Conservation (phyloP, 768 basidiomycete species). For the Boletus rubropictus region DNA sequence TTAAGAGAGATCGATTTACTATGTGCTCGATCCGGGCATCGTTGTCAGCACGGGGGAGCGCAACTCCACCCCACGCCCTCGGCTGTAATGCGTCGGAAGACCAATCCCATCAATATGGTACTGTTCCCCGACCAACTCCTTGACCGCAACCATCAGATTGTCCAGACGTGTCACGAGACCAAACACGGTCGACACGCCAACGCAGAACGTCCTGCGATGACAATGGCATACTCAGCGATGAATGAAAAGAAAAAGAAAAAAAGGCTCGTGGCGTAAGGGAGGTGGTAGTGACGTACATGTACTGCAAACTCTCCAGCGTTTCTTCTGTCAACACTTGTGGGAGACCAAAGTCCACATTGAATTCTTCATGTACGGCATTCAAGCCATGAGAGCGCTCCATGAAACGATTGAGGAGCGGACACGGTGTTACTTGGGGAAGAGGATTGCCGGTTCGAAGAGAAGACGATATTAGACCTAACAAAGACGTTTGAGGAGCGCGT, state of each 20-base stretch:
- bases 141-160: constrained; percentile 71
- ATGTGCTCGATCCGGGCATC: neutral
- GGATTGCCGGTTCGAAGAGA: constrained; percentile 68
- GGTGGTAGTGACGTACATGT: constrained; percentile 50
- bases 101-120: constrained; percentile 77
- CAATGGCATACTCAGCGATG: neutral
- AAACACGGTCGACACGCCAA: constrained; percentile 66
- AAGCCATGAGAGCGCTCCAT: constrained; percentile 49
- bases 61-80: constrained; percentile 26
- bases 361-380: constrained; percentile 63
- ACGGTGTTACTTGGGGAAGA: constrained; percentile 83
- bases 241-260: too few species aligned
- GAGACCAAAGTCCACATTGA: constrained; percentile 70
- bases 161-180: constrained; percentile 70
- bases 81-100: constrained; percentile 19
- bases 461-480: constrained; percentile 66
- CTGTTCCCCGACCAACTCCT: constrained; percentile 83
- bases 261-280: neutral
- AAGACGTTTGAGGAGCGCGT: neutral
- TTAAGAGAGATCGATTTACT: neutral
- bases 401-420: constrained; percentile 50
- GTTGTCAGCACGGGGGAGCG: constrained; percentile 18
- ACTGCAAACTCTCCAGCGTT: constrained; percentile 72
- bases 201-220: constrained; percentile 53
- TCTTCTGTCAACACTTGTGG: constrained; percentile 66